Evolutionary conservation across 1,284 basidiomycete species (phyloP), one percentile per base, ranked within the genome.

Genomic region (Farysia itapuensis): DNA sequence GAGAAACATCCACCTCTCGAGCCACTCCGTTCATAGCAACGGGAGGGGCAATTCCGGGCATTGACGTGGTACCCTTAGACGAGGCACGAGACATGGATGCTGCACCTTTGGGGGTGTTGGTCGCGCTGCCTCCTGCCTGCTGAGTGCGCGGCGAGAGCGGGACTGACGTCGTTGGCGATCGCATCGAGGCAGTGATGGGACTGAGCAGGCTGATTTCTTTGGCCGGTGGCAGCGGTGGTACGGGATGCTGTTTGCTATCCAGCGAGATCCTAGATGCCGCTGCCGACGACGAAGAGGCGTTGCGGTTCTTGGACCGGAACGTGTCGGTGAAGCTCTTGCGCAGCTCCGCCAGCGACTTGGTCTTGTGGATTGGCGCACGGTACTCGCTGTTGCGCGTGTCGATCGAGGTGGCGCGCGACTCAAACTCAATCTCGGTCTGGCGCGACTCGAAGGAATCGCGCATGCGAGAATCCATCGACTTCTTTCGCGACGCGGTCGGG

Each of bases 391-490:
- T 36, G 7, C 57, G 35, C 0, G 50, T 60, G 20, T 54, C 50
- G 23, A 60, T 36, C 21, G 57, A 60, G 5, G 50, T 50, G 7
- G 57, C 57, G 26, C 57, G 45, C 43, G 57, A 54, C 25, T 53
- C 57, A 16, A 60, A 60, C 33, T 53, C 50, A 26, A 60, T 39
- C 24, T 41, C 43, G 8, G 57, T 60, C 39, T 60, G 50, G 35
- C 54, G 58, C 31, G 58, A 56, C 37, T 61, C 58, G 43, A 60
- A 46, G 16, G 57, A 60, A 6, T 60, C 46, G 5, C 57, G 39
- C 9, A 60, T 40, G 16, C 56, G 45, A 18, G 35, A 41, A 24
- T 60, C 56, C 32, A 50, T 54, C 30, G 51, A 54, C 18, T 43
- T 42, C 40, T 61, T 61, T 5, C 48, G 47, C 58, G 56, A 54